Conservation (phyloP, 2,329 filamentous ascomycete species). For the Eutypa lata region DNA sequence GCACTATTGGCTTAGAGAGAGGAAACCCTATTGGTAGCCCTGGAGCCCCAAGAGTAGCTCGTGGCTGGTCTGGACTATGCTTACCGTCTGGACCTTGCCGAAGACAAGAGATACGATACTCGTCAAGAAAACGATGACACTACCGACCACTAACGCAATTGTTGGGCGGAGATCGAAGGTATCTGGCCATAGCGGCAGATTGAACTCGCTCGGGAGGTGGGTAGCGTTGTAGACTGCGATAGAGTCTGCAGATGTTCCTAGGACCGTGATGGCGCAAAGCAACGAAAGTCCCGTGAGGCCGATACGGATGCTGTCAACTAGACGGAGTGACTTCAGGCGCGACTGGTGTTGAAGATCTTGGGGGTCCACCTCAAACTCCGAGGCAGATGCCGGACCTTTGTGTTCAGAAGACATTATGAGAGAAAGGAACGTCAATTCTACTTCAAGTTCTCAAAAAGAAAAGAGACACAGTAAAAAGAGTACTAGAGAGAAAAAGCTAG, state of each 20-base stretch:
- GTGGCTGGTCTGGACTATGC: slow-evolving; percentile 21
- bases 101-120: slow-evolving; percentile 46
- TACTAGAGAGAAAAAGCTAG: slow-evolving; percentile 6
- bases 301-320: slow-evolving; percentile 42
- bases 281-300: slow-evolving; percentile 49
- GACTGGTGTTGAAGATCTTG: slow-evolving; percentile 38
- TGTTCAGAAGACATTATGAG: slow-evolving; percentile 28
- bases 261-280: slow-evolving; percentile 46
- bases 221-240: slow-evolving; percentile 55
- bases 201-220: slow-evolving; percentile 41
- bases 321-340: slow-evolving; percentile 30
- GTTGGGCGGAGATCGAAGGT: slow-evolving; percentile 56
- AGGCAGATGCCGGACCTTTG: slow-evolving; percentile 40
- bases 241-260: slow-evolving; percentile 53
- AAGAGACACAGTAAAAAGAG: slow-evolving; percentile 2
- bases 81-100: slow-evolving; percentile 48
- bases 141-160: slow-evolving; percentile 50
- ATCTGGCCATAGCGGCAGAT: slow-evolving; percentile 56
- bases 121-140: slow-evolving; percentile 45
- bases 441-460: slow-evolving; percentile 8
- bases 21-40: background rate
- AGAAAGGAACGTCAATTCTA: slow-evolving; percentile 5
- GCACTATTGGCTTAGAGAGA: background rate
- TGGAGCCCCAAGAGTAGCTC: background rate
- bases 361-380: slow-evolving; percentile 48